Conservation (phyloP, 2,329 filamentous ascomycete species). For the Curvularia spicifera region DNA sequence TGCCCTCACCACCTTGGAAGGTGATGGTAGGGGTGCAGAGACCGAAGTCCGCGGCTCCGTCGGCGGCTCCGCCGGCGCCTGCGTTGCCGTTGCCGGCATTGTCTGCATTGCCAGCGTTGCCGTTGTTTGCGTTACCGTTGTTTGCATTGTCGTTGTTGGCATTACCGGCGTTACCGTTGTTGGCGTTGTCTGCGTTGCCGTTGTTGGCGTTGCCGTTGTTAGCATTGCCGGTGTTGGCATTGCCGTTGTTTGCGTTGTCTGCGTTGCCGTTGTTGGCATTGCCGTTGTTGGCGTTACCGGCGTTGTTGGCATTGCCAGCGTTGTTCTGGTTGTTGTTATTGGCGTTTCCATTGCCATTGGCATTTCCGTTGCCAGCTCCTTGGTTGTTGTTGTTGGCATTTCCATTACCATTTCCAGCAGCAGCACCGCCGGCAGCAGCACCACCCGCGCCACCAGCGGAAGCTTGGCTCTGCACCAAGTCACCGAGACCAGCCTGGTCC, state of each 20-base stretch:
- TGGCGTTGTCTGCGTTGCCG: background rate
- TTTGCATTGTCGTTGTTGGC: slow-evolving; percentile 3
- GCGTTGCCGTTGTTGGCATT: background rate
- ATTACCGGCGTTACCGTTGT: no score
- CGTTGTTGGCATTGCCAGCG: background rate
- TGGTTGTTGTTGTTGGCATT: background rate
- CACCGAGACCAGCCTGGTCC: slow-evolving; percentile 66
- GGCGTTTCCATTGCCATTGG: background rate
- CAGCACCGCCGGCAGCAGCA: slow-evolving; percentile 27
- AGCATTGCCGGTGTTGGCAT: slow-evolving; percentile 5
- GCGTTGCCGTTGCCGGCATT: slow-evolving; percentile 16
- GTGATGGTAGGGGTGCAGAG: slow-evolving; percentile 61
- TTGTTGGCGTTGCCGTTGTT: no score
- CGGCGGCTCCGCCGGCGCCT: slow-evolving; percentile 18
- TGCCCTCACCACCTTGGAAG: slow-evolving; percentile 62
- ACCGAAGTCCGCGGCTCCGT: slow-evolving; percentile 45
- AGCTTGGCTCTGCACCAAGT: slow-evolving; percentile 60
- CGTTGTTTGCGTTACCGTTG: background rate
- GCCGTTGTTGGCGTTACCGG: slow-evolving; percentile 1
- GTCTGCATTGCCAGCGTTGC: slow-evolving; percentile 18
- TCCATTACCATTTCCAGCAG: background rate
- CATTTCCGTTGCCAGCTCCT: background rate
- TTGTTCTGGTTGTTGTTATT: no score
- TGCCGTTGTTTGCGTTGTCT: background rate
- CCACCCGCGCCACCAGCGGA: slow-evolving; percentile 45